Evolutionary conservation across 768 basidiomycete species (phyloP).

Genomic region (Suillus clintonianus): DNA sequence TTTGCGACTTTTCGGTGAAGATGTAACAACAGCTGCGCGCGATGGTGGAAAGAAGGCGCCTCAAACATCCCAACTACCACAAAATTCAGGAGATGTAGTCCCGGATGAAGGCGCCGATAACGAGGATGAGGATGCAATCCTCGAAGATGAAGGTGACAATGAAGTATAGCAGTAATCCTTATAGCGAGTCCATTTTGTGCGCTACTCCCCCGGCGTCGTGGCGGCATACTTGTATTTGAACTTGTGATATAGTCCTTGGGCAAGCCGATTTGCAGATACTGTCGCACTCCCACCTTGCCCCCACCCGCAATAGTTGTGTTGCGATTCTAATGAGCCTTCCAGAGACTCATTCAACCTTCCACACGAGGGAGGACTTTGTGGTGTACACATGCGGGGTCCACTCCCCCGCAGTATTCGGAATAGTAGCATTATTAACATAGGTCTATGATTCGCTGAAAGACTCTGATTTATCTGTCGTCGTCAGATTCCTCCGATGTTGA

Average conservation of each 20-base stretch:
- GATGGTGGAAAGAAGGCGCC: slow-evolving; percentile 31
- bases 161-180: slow-evolving; percentile 16
- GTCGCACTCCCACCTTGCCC: too few species aligned
- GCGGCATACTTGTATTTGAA: background rate
- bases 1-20: slow-evolving; percentile 79
- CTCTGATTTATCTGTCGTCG: too few species aligned
- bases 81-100: background rate
- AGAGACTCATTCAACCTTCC: too few species aligned
- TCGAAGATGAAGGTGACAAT: slow-evolving; percentile 4
- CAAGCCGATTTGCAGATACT: background rate
- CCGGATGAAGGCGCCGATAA: slow-evolving; percentile 2
- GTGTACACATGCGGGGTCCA: too few species aligned
- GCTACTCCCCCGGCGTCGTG: background rate
- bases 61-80: slow-evolving; percentile 5
- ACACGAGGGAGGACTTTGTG: too few species aligned
- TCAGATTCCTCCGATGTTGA: too few species aligned
- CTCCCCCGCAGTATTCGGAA: too few species aligned
- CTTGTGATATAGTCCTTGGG: background rate
- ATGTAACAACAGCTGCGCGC: slow-evolving; percentile 60
- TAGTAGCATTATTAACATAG: too few species aligned
- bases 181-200: background rate
- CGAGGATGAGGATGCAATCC: slow-evolving; percentile 2
- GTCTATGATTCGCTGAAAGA: too few species aligned
- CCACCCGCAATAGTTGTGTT: background rate
- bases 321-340: background rate